Evolutionary conservation across 2,329 filamentous ascomycete genomes (phyloP), one percentile per base, ranked within the genome.

Genomic region (Penicillium sp.): DNA sequence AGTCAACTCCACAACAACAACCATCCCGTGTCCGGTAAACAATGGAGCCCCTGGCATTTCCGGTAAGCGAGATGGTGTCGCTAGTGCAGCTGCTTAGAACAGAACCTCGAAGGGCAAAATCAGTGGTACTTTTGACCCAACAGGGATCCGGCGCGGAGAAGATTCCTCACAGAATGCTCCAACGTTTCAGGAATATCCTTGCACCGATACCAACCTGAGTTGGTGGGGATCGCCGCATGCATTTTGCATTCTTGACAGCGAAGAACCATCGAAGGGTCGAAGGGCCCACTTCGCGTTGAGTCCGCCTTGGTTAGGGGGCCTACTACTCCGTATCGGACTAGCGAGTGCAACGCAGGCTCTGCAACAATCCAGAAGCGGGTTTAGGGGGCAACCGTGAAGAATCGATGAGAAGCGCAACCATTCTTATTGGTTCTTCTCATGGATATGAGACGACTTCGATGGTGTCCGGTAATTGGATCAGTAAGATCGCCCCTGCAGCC

Each of bases 101-200:
- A 34, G 31, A 18, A 5, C 16, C 14, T 11, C 26, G 9, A 32
- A 32, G 31, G 3, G 8, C 10, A 16, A 34, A 18, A 8, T 6
- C 6, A 13, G 5, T 29, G n/a, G 31, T 34, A 34, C 31, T 20
- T 34, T 40, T 29, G 47, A 44, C 40, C 24, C 7, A 32, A 18
- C 6, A 34, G 14, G 16, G 31, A 4, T 11, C 2, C 1, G 13
- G 10, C n/a, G 11, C 26, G 26, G 24, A 26, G 7, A 32, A 14
- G 7, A 32, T 32, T 31, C 28, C 7, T 50, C 16, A 32, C 31
- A 51, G 39, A 57, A 51, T 54, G 50, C 49, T 38, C 54, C 42
- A 45, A 46, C 46, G 56, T 58, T 58, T 57, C 56, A 55, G 56
- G 48, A 47, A 32, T 31, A 47, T 46, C 52, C 49, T 55, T 54